These are phyloP conservation scores for Suhomyces tanzawaensis DNA, from an alignment of 805 yeast species.

Conservation along the genomic window DNA sequence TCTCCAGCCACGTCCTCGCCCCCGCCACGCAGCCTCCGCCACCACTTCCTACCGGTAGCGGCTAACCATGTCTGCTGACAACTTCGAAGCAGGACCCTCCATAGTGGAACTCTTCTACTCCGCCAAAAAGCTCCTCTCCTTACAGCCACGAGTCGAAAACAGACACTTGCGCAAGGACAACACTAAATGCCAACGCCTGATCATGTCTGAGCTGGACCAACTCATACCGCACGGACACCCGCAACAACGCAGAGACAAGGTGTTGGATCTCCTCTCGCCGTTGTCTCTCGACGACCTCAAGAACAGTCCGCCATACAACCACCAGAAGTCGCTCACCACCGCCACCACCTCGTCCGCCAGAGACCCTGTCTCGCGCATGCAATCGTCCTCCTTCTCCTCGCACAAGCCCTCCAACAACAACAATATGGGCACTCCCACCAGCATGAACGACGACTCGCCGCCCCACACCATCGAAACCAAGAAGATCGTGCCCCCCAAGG, in stretches of 20 bases:
- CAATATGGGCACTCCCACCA: conserved; percentile 26
- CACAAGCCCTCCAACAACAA: not conserved
- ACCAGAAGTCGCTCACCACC: conserved; percentile 4
- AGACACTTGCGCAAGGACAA: conserved; percentile 36
- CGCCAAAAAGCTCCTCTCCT: conserved; percentile 37
- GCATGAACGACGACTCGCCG: conserved; percentile 24
- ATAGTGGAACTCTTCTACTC: conserved; percentile 41
- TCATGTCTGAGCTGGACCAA: not conserved
- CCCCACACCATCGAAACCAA: conserved; percentile 11
- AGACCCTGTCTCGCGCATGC: not conserved
- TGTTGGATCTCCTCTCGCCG: conserved; percentile 40
- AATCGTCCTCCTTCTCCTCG: not conserved
- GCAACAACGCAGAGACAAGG: conserved; percentile 17
- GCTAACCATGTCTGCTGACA: conserved; percentile 6
- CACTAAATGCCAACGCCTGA: conserved; percentile 21
- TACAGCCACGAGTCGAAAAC: conserved; percentile 41
- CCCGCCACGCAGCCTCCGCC: too few relatives aligned
- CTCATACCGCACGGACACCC: too few relatives aligned
- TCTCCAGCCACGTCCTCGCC: too few relatives aligned
- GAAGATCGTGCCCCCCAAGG: conserved; percentile 1
- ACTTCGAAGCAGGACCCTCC: conserved; percentile 28
- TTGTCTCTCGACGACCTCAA: conserved; percentile 37
- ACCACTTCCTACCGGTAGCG: too few relatives aligned
- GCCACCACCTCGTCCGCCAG: conserved; percentile 2
- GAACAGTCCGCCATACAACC: conserved; percentile 14